Percentiles rank a stretch among this genome's conserved stretches.
Conservation (phyloP, 1,139 yeast genomes). For the Meyerozyma athensensis region DNA sequence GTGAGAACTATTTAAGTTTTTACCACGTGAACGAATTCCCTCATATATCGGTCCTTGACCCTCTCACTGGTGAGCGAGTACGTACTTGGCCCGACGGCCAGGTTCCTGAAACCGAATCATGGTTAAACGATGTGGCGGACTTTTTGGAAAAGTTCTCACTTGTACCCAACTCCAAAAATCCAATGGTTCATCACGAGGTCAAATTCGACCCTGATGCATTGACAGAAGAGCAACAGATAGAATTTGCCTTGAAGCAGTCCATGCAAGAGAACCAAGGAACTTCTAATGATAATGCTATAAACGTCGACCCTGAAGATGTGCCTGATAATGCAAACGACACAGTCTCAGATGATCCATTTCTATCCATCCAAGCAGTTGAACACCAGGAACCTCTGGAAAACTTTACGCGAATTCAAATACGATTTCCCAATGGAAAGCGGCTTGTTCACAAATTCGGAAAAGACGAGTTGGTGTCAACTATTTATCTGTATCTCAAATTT, state of each 20-base stretch:
- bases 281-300: conserved; percentile 26
- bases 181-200: conserved; percentile 52
- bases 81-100: conserved; percentile 59
- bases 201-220: conserved; percentile 57
- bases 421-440: conserved; percentile 83
- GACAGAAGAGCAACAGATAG: conserved; percentile 82
- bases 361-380: conserved; percentile 41
- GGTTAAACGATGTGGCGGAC: conserved; percentile 56
- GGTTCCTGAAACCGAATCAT: conserved; percentile 53
- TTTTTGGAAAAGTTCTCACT: conserved; percentile 64
- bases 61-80: conserved; percentile 89
- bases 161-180: conserved; percentile 63
- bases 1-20: conserved; percentile 63
- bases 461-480: conserved; percentile 44
- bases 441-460: conserved; percentile 65
- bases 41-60: conserved; percentile 88
- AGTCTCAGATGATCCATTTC: conserved; percentile 24
- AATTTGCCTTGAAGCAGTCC: conserved; percentile 71
- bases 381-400: conserved; percentile 56
- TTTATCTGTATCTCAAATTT: conserved; percentile 47
- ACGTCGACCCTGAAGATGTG: conserved; percentile 15
- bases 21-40: conserved; percentile 70
- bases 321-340: conserved; percentile 7
- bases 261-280: conserved; percentile 26
- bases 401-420: conserved; percentile 76